Evolutionary conservation across 208 protist species (phyloP), one percentile per base, ranked within the genome.

Genomic region (Wallacemonas sp.): DNA sequence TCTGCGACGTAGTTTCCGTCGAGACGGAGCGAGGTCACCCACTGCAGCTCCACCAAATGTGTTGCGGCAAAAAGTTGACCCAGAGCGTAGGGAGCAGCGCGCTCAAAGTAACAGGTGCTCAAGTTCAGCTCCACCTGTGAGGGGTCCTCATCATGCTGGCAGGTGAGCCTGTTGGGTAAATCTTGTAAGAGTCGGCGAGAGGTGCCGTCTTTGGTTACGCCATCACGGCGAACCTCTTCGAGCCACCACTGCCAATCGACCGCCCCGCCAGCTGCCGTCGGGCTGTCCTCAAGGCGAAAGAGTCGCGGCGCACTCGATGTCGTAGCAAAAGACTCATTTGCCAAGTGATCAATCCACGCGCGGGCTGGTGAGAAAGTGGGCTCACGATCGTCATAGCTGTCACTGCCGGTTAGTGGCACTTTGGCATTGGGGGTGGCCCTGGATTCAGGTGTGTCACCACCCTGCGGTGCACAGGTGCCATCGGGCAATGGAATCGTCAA

Each of bases 1-100:
- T 91, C 75, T 1, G 84, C 84, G 60, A 92, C 88, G 72, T 92
- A 91, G 64, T 95, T 95, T 28, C 85, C 83, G 64, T 90, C 84
- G 31, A 95, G 77, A 0, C 85, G 82, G 27, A 95, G 73, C 34
- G 83, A 80, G 17, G 88, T 92, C 44, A 95, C 73, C 75, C 75
- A 86, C 15, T 77, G 76, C 51, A 95, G 45, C 66, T 95, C 81
- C 36, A 28, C 28, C 26, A 88, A 66, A 55, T 76, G 69, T 22
- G 72, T 68, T 54, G 83, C 84, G 15, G 81, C 60, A 53, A 95
- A 61, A 22, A 95, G 74, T 17, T 71, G 62, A 2, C 81, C 85
- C 27, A 95, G 59, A 34, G 86, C 70, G 73, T 86, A 90, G 33
- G 88, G 88, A 22, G 85, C 88, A 15, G 81, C 82, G 26, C 75